Conservation (phyloP, 345 rosid species). For the Mangifera indica region DNA sequence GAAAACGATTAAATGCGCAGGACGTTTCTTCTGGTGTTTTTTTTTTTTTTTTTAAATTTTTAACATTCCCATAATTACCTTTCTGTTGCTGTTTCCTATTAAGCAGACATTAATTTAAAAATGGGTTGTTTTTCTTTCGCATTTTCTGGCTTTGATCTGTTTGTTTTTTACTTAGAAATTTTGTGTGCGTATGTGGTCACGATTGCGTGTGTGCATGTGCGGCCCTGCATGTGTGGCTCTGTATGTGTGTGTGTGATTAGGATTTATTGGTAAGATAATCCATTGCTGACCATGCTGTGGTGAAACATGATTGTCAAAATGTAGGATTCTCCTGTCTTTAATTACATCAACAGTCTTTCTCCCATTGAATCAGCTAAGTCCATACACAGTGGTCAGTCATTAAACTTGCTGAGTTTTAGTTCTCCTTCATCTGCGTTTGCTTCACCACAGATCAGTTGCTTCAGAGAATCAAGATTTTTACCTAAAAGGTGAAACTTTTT, state of each 20-base stretch:
- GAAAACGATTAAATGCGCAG: no score
- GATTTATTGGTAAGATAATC: neutral
- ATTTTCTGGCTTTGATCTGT: neutral
- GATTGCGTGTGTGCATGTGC: no score
- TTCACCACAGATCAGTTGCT: constrained; percentile 42
- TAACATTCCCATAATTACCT: neutral
- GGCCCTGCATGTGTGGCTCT: no score
- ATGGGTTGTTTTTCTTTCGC: neutral
- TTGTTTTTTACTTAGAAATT: neutral
- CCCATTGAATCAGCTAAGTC: constrained; percentile 55
- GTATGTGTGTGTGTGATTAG: neutral
- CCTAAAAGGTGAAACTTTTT: constrained; percentile 38
- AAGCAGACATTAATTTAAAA: neutral
- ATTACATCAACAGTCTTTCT: constrained; percentile 59
- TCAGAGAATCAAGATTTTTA: constrained; percentile 40
- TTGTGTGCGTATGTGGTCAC: neutral
- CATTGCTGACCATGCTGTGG: neutral
- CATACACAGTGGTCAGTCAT: constrained; percentile 25
- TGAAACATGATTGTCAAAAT: constrained; percentile 8
- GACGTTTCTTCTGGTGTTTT: neutral
- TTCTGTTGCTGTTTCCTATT: neutral
- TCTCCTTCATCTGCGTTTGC: constrained; percentile 54
- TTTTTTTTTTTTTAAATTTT: no score
- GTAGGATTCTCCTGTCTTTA: constrained; percentile 78
- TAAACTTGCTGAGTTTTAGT: constrained; percentile 37